Conservation (phyloP, 1,139 yeast species). For the Saccharomyces hybrid region DNA sequence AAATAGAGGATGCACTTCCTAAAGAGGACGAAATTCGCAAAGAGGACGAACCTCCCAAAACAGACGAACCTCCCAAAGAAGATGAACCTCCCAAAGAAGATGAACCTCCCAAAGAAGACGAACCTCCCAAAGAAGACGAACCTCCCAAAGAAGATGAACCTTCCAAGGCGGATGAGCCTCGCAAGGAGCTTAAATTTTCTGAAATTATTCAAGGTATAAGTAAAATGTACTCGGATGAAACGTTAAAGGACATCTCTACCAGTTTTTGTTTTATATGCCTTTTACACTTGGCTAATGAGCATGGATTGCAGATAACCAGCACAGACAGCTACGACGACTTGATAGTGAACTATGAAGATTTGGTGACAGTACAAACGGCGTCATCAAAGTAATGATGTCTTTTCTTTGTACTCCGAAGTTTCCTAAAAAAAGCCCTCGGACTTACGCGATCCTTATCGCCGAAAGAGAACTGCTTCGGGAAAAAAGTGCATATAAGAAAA, state of each 20-base stretch:
- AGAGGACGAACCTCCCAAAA: too few species aligned
- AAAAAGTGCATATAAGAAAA: background rate
- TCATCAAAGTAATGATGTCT: background rate
- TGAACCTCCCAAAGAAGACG: background rate
- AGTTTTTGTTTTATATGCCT: constrained; percentile 82
- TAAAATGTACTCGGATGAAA: constrained; percentile 44
- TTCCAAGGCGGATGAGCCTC: too few species aligned
- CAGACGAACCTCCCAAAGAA: too few species aligned
- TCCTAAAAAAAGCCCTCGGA: background rate
- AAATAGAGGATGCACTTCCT: too few species aligned
- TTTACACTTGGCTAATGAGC: constrained; percentile 83
- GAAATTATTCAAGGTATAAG: constrained; percentile 43
- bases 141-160: background rate
- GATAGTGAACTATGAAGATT: constrained; percentile 10
- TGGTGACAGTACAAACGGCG: background rate
- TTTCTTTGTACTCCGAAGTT: background rate
- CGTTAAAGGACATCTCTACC: constrained; percentile 64
- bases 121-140: background rate
- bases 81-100: too few species aligned
- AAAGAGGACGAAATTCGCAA: too few species aligned
- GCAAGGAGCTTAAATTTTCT: constrained; percentile 26
- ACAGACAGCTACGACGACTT: constrained; percentile 53
- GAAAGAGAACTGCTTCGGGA: background rate
- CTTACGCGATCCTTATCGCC: background rate
- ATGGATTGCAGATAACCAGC: constrained; percentile 59